Evolutionary conservation across 768 basidiomycete genomes (phyloP), one percentile per base, ranked within the genome.

Genomic region (Lactifluus echinatus): DNA sequence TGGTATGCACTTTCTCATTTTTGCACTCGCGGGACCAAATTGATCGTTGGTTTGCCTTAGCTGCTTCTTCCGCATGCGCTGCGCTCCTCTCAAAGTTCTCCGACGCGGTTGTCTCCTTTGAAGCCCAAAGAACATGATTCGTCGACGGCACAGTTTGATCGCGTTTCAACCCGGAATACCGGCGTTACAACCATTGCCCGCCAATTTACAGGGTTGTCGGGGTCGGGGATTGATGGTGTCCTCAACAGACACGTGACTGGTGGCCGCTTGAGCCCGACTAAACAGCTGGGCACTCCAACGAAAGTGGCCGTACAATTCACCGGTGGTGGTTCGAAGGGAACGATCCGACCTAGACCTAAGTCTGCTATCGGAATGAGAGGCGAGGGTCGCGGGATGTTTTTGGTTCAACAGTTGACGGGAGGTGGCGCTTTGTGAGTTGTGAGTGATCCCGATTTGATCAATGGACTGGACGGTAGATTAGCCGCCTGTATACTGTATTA

Each of bases 381-480:
- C 61, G 85, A 87, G 67, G 86, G 83, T 12, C 73, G 84, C 46
- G 84, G 79, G 8, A 81, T 89, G 85, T 86, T 80, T 69, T 72
- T 91, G 55, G 85, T 90, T 45, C 75, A 81, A 64, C 88, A 91
- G 68, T 75, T 91, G 75, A 91, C 89, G 8, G 89, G 87, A 26
- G 75, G 75, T 3, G 47, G 42, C n/a, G 46, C n/a, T 4, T 5
- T 53, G 46, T 59, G 48, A 55, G 53, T 37, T 37, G n/a, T n/a
- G n/a, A n/a, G n/a, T n/a, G 26, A 42, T 33, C 14, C 28, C 11
- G 46, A 49, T 39, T 48, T 19, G 46, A 42, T 31, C 8, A 14
- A 19, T 19, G 28, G 34, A 15, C 46, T 53, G n/a, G 37, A 24
- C 26, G 11, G 24, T 36, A 24, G n/a, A n/a, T n/a, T n/a, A n/a